phyloP scores from a whole-genome alignment of 2,329 filamentous ascomycete genomes.

The Nemania sp. region DNA sequence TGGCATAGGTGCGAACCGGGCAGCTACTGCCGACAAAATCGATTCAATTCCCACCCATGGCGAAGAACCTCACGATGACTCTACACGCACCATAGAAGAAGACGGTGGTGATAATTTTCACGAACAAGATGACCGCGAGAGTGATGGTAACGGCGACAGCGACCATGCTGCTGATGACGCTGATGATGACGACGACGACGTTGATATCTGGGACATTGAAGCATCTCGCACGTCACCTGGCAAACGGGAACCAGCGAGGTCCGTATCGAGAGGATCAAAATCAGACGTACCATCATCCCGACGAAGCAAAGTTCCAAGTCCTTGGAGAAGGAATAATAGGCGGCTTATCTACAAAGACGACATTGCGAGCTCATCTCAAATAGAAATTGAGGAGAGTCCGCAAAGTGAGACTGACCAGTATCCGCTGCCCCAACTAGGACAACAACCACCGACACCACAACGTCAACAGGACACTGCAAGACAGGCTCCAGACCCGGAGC shows the following conservation, averaged over 20 bases:
- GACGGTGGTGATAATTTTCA: conserved; percentile 22
- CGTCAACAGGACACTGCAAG: conserved; percentile 24
- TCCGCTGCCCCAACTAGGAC: conserved; percentile 16
- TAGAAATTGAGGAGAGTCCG: conserved; percentile 40
- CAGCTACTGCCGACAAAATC: conserved; percentile 7
- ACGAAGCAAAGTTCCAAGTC: conserved; percentile 45
- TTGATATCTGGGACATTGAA: conserved; percentile 63
- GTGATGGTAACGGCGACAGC: conserved; percentile 28
- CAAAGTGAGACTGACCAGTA: conserved; percentile 34
- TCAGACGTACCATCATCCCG: conserved; percentile 30
- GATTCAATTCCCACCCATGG: background rate
- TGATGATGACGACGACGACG: conserved; percentile 39
- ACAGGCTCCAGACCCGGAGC: background rate
- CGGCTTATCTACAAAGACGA: conserved; percentile 42
- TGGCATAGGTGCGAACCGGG: conserved; percentile 20
- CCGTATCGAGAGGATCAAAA: conserved; percentile 20
- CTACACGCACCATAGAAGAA: conserved; percentile 24
- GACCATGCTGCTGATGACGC: conserved; percentile 24
- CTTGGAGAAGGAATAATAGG: conserved; percentile 46
- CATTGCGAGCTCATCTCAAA: conserved; percentile 39
- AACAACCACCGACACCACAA: conserved; percentile 23
- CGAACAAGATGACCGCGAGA: conserved; percentile 22
- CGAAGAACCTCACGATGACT: conserved; percentile 31
- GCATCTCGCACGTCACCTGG: conserved; percentile 53
- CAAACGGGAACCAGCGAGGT: conserved; percentile 29